Evolutionary conservation across 768 basidiomycete genomes (phyloP).

Genomic region (Amanita subjunquillea): DNA sequence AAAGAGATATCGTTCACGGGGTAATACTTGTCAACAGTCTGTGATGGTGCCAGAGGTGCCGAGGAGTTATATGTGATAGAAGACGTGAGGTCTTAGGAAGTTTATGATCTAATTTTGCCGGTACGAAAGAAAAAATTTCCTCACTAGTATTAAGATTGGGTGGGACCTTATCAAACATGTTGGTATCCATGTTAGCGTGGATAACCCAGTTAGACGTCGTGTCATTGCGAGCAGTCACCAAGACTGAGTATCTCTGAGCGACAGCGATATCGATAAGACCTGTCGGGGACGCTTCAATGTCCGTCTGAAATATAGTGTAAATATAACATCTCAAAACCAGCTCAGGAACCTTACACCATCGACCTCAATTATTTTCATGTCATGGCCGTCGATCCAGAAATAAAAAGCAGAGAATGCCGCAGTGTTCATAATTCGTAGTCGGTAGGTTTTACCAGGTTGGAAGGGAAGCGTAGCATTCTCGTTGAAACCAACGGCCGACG

Average conservation of each 20-base stretch:
- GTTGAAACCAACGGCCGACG: conserved; percentile 66
- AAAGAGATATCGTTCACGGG: conserved; percentile 60
- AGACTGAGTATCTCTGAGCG: conserved; percentile 88
- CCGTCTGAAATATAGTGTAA: conserved; percentile 36
- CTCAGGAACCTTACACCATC: conserved; percentile 53
- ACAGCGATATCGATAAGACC: conserved; percentile 69
- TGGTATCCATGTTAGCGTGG: conserved; percentile 82
- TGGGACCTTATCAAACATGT: conserved; percentile 85
- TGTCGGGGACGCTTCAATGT: conserved; percentile 63
- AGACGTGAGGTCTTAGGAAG: conserved; percentile 60
- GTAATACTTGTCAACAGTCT: conserved; percentile 44
- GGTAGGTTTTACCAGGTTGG: conserved; percentile 81
- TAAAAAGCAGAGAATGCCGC: conserved; percentile 64
- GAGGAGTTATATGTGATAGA: conserved; percentile 65
- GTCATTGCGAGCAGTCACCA: conserved; percentile 87
- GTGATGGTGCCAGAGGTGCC: conserved; percentile 40
- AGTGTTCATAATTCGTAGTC: conserved; percentile 82
- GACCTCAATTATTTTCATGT: conserved; percentile 77
- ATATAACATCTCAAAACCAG: background rate
- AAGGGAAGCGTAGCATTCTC: conserved; percentile 82
- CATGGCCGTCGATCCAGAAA: conserved; percentile 86
- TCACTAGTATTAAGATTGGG: conserved; percentile 61
- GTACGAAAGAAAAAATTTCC: conserved; percentile 13
- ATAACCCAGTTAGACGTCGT: conserved; percentile 79
- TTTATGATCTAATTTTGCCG: background rate